Conservation (phyloP, 306 rosid genomes). For the Medicago ruthenica region DNA sequence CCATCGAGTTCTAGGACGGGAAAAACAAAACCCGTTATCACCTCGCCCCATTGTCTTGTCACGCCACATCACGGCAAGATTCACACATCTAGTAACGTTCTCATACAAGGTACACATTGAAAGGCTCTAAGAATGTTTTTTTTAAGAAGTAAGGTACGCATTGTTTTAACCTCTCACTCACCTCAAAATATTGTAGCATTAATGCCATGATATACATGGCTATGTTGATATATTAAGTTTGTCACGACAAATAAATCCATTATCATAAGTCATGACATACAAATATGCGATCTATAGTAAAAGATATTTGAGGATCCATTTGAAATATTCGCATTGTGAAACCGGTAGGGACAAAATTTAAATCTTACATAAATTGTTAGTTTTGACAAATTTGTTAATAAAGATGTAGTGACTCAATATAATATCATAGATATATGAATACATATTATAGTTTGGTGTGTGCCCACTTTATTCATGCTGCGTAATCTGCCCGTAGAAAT, state of each 20-base stretch:
- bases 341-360: constrained; percentile 13
- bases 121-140: too few species aligned
- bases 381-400: not conserved
- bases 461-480: constrained; percentile 39
- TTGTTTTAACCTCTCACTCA: not conserved
- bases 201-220: not conserved
- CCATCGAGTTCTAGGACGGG: too few species aligned
- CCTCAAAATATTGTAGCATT: not conserved
- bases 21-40: too few species aligned
- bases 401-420: not conserved
- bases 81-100: too few species aligned
- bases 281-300: not conserved
- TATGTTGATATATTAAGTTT: not conserved
- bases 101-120: too few species aligned
- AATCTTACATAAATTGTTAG: not conserved
- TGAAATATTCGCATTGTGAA: not conserved
- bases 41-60: too few species aligned
- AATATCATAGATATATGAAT: not conserved
- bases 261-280: not conserved
- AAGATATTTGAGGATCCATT: not conserved
- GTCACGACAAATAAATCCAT: not conserved
- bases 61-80: too few species aligned
- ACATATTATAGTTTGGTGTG: constrained; percentile 27
- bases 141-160: not conserved
- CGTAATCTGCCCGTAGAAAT: not conserved